These are phyloP conservation scores for Fagopyrum esculentum DNA, from an alignment of 148 eudicot species.

Conservation along the genomic window DNA sequence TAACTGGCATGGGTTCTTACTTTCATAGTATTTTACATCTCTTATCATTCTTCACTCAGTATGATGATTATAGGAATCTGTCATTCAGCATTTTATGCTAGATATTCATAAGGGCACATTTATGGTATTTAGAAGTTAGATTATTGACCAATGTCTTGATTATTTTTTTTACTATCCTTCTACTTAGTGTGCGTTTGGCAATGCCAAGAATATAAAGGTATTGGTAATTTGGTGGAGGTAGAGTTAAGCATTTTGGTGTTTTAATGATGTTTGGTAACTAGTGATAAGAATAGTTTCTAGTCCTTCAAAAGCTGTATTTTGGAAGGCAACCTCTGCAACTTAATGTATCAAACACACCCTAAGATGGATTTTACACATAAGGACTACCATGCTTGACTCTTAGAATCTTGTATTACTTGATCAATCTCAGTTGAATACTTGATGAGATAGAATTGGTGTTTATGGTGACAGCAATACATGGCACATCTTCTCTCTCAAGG, in stretches of 20 bases:
- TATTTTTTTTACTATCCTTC: not conserved
- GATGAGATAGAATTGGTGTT: not conserved
- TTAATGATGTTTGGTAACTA: too few relatives aligned
- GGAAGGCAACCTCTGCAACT: too few relatives aligned
- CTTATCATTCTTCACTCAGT: not conserved
- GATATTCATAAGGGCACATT: not conserved
- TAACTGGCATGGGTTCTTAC: not conserved
- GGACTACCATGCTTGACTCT: not conserved
- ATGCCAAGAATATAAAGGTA: too few relatives aligned
- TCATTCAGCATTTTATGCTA: not conserved
- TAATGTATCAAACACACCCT: too few relatives aligned
- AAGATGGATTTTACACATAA: too few relatives aligned
- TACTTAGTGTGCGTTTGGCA: not conserved
- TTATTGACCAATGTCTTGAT: not conserved
- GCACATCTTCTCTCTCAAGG: conserved; percentile 78
- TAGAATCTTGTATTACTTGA: not conserved
- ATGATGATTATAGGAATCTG: not conserved
- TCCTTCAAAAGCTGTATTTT: too few relatives aligned
- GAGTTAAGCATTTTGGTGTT: too few relatives aligned
- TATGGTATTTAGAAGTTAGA: not conserved
- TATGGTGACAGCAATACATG: conserved; percentile 63
- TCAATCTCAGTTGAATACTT: not conserved
- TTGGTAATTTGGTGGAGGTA: too few relatives aligned
- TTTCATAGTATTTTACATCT: not conserved
- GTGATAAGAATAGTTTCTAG: too few relatives aligned